Base-by-base conservation (phyloP, 768 basidiomycete genomes). In the Lepiota venenata region DNA sequence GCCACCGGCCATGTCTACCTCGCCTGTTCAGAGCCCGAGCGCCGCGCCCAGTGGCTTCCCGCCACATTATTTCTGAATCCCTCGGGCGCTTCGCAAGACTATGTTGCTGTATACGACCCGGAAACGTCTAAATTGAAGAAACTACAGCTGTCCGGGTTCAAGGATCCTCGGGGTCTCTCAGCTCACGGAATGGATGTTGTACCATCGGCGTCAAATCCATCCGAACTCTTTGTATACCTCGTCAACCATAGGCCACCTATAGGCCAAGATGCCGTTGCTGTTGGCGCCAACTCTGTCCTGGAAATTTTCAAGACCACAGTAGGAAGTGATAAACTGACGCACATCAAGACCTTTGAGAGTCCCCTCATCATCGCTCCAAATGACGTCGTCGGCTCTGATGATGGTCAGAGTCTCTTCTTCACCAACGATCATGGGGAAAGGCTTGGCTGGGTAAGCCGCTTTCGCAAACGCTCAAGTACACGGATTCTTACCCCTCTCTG, bases 121-220 rank as follows among this genome's bases (percentile, higher is more conserved):
- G 58, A 61, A 16, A 76, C 80, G 0, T 68, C 67, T 35, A 60
- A 62, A 44, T 66, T 83, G 45, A 80, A 71, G 10, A 76, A 71
- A 6, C 77, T 88, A 14, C 59, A 69, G 12, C 60, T 81, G 7
- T 58, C 64, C 1, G 71, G 72, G 42, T 79, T 74, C 58, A 60
- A 68, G 20, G 67, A 68, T 12, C 50, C 63, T 9, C 73, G 75
- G 18, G 79, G 79, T 6, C 68, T 87, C 45, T 78, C 79, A 16
- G 61, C 82, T 10, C 85, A 87, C 53, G 87, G 87, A 14, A 80
- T 90, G 78, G 87, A 88, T 52, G 77, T 87, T 18, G 83, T 86
- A 8, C 71, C 77, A 1, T 83, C 84, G 6, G 59, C 69, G 1
- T 59, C 71, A 2, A 68, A 84, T 52, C 71, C 79, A 3, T 66